A percentile compares a stretch with the other conserved stretches of the same genome.
Evolutionary conservation across 2,329 filamentous ascomycete genomes (phyloP).

Genomic region (Myriosclerotinia duriaeana): DNA sequence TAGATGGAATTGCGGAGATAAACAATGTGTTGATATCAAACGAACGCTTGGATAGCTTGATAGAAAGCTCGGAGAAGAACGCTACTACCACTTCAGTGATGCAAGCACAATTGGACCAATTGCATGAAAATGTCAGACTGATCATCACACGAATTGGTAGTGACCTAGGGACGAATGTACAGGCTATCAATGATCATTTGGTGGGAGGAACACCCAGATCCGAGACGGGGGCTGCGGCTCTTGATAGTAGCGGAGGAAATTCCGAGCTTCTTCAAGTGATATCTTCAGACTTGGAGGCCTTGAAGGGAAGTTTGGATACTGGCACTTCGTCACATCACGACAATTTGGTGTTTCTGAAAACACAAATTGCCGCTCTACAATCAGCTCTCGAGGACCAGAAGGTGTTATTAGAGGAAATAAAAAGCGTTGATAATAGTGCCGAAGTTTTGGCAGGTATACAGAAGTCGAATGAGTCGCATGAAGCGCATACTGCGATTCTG

Average conservation of each 20-base stretch:
- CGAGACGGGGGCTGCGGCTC: slow-evolving; percentile 21
- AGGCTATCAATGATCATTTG: slow-evolving; percentile 31
- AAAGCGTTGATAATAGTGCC: slow-evolving; percentile 23
- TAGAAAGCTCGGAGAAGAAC: slow-evolving; percentile 32
- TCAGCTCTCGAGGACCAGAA: slow-evolving; percentile 31
- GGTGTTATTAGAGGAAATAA: slow-evolving; percentile 30
- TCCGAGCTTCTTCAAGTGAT: slow-evolving; percentile 32
- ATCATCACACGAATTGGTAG: slow-evolving; percentile 34
- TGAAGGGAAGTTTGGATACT: slow-evolving; percentile 32
- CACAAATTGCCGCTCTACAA: slow-evolving; percentile 31
- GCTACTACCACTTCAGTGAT: slow-evolving; percentile 34
- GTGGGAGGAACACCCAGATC: neutral
- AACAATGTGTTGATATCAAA: slow-evolving; percentile 30
- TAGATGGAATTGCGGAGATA: slow-evolving; percentile 30
- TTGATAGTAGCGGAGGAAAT: slow-evolving; percentile 12
- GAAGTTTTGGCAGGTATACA: slow-evolving; percentile 37
- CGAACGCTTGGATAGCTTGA: slow-evolving; percentile 31
- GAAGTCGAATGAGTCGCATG: slow-evolving; percentile 35
- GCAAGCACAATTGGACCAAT: slow-evolving; percentile 39
- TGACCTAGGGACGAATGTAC: slow-evolving; percentile 34
- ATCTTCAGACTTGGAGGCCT: slow-evolving; percentile 29
- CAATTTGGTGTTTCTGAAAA: slow-evolving; percentile 27
- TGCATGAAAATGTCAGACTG: slow-evolving; percentile 36
- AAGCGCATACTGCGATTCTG: slow-evolving; percentile 31
- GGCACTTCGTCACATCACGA: slow-evolving; percentile 27